Evolutionary conservation across 1,284 basidiomycete species (phyloP), one percentile per base, ranked within the genome.

Genomic region (Cystobasidiaceae sp.): DNA sequence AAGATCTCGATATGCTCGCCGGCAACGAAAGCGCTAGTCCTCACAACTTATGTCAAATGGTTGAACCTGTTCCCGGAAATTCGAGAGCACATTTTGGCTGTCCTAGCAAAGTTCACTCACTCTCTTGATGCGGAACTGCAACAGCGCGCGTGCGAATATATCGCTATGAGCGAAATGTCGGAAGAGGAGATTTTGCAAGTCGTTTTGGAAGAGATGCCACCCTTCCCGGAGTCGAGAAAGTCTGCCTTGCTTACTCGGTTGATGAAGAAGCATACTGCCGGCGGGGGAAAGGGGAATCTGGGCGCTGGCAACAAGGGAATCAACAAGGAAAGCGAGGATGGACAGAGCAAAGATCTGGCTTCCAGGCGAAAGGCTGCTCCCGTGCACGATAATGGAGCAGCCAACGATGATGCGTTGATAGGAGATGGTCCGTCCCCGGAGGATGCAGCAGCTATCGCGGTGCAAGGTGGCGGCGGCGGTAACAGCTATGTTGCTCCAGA

Each of bases 21-120:
- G 1, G 81, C 92, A 28, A 98, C 96, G 5, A 85, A 94, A 30
- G 89, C 93, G 0, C 82, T 99, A 46, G 83, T 98, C 27, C 81
- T 99, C 15, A 94, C 94, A 6, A 97, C 96, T 0, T 99, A 99
- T 77, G 87, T 97, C 80, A 99, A 99, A 82, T 96, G 92, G 94
- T 90, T 97, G 69, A 98, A 98, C 76, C 87, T 98, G 58, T 99
- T 98, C 79, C 96, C 96, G 6, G 96, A 98, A 78, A 97, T 99
- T 78, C 93, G 94, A 71, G 84, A 87, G 23, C 92, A 96, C 74
- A 84, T 99, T 23, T 76, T 97, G 73, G 90, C 88, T 76, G 91
- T 98, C 68, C 94, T 99, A 74, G 92, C 97, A 72, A 89, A 92
- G n/a, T 98, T 97, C 77, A 86, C 90, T 21, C 91, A 96, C 74